A percentile compares a stretch with the other conserved stretches of the same genome.
Evolutionary conservation across 208 protist species (phyloP).

Genomic region (Leishmania tropica): DNA sequence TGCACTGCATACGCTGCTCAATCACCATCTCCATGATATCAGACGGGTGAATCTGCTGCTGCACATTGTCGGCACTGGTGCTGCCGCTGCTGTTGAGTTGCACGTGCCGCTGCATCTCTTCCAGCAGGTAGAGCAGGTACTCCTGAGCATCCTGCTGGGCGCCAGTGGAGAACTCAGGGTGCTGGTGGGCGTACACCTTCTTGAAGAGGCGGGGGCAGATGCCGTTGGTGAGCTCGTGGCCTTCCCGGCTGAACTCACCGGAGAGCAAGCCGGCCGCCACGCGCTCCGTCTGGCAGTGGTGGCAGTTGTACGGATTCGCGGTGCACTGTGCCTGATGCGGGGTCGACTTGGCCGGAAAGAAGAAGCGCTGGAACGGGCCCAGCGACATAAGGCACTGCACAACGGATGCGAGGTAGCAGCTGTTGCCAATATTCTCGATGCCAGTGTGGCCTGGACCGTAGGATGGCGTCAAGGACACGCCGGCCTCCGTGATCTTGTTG

Average conservation of each 20-base stretch:
- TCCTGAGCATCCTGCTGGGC: slow-evolving; percentile 97
- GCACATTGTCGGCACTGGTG: neutral
- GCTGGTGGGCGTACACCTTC: slow-evolving; percentile 89
- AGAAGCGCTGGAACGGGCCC: slow-evolving; percentile 73
- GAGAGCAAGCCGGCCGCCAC: slow-evolving; percentile 91
- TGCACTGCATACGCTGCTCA: slow-evolving; percentile 92
- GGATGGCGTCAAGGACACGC: slow-evolving; percentile 79
- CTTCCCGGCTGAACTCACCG: slow-evolving; percentile 90
- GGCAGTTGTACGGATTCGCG: slow-evolving; percentile 70
- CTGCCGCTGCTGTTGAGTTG: slow-evolving; percentile 14
- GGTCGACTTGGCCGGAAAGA: slow-evolving; percentile 50
- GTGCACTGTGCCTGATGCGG: slow-evolving; percentile 58
- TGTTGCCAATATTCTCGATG: slow-evolving; percentile 98
- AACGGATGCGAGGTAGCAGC: slow-evolving; percentile 96
- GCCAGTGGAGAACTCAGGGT: slow-evolving; percentile 96
- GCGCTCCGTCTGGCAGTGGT: slow-evolving; percentile 91
- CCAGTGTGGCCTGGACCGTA: slow-evolving; percentile 95
- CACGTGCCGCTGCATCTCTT: slow-evolving; percentile 82
- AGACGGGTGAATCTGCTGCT: slow-evolving; percentile 34
- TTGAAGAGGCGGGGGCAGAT: slow-evolving; percentile 96
- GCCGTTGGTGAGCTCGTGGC: slow-evolving; percentile 53
- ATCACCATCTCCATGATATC: slow-evolving; percentile 79
- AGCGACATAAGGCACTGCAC: slow-evolving; percentile 94
- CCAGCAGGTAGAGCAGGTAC: slow-evolving; percentile 94
- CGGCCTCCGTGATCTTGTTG: slow-evolving; percentile 90